phyloP scores from a whole-genome alignment of 768 basidiomycete species.

The Boletus subparvulus region DNA sequence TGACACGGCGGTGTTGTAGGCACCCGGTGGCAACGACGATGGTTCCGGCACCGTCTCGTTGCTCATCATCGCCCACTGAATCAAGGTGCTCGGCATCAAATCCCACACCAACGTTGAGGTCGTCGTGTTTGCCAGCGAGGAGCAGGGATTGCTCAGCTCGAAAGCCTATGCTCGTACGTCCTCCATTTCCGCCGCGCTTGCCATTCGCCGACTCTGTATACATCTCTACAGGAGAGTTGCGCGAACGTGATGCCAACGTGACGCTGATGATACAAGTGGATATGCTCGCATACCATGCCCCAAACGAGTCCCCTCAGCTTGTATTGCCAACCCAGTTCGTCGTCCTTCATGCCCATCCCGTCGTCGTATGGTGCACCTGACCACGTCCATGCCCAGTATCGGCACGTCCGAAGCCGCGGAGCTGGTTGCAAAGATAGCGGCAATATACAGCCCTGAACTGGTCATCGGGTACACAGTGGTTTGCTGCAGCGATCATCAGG shows the following conservation, averaged over 20 bases:
- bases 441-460: conserved; percentile 80
- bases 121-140: conserved; percentile 86
- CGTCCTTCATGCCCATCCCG: background rate
- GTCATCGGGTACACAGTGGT: conserved; percentile 67
- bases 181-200: background rate
- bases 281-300: conserved; percentile 84
- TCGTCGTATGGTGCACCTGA: background rate
- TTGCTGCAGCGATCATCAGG: conserved; percentile 93
- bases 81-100: conserved; percentile 59
- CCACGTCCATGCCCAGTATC: conserved; percentile 48
- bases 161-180: conserved; percentile 74
- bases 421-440: conserved; percentile 71
- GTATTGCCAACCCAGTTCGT: conserved; percentile 72
- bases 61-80: conserved; percentile 77
- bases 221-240: conserved; percentile 51
- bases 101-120: conserved; percentile 81
- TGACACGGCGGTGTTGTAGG: conserved; percentile 15
- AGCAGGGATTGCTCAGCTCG: conserved; percentile 84
- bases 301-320: conserved; percentile 78
- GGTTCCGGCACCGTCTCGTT: conserved; percentile 66
- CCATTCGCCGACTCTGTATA: background rate
- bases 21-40: conserved; percentile 61
- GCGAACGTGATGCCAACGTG: conserved; percentile 58
- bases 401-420: conserved; percentile 75
- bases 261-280: conserved; percentile 89